These are phyloP conservation scores for Amanita molliuscula DNA, from an alignment of 768 basidiomycete genomes.

Conservation along the genomic window DNA sequence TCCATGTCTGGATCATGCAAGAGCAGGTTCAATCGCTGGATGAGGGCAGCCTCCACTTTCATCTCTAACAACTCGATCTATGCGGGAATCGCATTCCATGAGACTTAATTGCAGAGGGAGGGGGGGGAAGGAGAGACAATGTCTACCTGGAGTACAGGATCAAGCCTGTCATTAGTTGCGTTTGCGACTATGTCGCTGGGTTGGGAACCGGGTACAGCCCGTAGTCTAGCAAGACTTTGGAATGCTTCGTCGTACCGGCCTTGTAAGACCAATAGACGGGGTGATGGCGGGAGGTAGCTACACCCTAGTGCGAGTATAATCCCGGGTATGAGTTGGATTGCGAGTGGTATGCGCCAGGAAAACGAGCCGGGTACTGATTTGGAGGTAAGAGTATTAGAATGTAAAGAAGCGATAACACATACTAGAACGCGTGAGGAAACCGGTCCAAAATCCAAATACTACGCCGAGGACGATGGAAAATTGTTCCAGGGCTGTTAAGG, in stretches of 20 bases:
- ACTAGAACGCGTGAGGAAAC: constrained; percentile 62
- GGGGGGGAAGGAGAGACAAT: neutral
- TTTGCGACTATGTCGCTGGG: constrained; percentile 31
- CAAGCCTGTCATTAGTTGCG: constrained; percentile 27
- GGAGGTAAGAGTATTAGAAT: neutral
- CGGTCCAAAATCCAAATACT: constrained; percentile 77
- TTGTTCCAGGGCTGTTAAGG: constrained; percentile 72
- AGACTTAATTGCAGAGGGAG: neutral
- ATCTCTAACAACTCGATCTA: constrained; percentile 73
- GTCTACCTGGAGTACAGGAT: constrained; percentile 1
- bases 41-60: constrained; percentile 51
- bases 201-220: constrained; percentile 27
- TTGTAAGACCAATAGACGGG: constrained; percentile 45
- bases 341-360: constrained; percentile 75
- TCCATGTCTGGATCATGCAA: constrained; percentile 4
- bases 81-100: neutral
- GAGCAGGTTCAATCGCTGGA: constrained; percentile 21
- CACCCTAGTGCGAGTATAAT: constrained; percentile 53
- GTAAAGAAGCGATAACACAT: constrained; percentile 11
- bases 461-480: constrained; percentile 75
- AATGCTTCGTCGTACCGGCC: constrained; percentile 51
- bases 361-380: constrained; percentile 43
- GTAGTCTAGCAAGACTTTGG: constrained; percentile 40
- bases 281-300: constrained; percentile 50
- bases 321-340: constrained; percentile 62